Evolutionary conservation across 768 basidiomycete genomes (phyloP).

Genomic region (Boletus rubroflammeus): DNA sequence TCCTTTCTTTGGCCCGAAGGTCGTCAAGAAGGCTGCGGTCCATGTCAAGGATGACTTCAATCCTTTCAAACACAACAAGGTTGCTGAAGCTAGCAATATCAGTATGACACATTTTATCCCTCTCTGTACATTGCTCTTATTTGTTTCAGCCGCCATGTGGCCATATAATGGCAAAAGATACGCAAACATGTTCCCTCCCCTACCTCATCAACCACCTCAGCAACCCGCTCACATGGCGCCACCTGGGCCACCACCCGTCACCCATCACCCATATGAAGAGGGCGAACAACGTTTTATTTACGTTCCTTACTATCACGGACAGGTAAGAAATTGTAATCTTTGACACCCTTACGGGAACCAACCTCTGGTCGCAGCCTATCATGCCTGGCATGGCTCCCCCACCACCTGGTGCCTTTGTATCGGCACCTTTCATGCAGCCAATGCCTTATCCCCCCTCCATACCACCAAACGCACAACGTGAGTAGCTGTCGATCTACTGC

Average conservation of each 20-base stretch:
- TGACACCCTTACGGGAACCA: not conserved
- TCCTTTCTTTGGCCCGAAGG: conserved; percentile 85
- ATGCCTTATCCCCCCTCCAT: conserved; percentile 81
- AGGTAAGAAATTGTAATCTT: conserved; percentile 39
- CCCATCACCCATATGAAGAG: conserved; percentile 78
- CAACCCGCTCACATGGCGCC: conserved; percentile 66
- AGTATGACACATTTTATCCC: conserved; percentile 45
- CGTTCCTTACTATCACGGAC: conserved; percentile 79
- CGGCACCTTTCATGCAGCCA: conserved; percentile 76
- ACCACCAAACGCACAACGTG: conserved; percentile 66
- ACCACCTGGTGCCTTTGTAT: conserved; percentile 77
- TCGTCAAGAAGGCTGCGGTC: conserved; percentile 72
- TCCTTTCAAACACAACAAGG: conserved; percentile 87
- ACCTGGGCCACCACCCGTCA: conserved; percentile 63
- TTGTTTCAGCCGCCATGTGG: conserved; percentile 65
- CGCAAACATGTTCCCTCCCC: conserved; percentile 67
- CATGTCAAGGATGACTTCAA: conserved; percentile 97
- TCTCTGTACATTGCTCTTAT: not conserved
- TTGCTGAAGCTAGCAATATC: conserved; percentile 68
- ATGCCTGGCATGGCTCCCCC: conserved; percentile 84
- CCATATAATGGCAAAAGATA: conserved; percentile 89
- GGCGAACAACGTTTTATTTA: conserved; percentile 71
- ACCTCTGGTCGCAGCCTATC: conserved; percentile 52
- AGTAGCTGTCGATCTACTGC: not conserved
- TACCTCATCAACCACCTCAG: conserved; percentile 55